Evolutionary conservation across 1,284 basidiomycete species (phyloP).

Genomic region (Moesziomyces antarcticus): DNA sequence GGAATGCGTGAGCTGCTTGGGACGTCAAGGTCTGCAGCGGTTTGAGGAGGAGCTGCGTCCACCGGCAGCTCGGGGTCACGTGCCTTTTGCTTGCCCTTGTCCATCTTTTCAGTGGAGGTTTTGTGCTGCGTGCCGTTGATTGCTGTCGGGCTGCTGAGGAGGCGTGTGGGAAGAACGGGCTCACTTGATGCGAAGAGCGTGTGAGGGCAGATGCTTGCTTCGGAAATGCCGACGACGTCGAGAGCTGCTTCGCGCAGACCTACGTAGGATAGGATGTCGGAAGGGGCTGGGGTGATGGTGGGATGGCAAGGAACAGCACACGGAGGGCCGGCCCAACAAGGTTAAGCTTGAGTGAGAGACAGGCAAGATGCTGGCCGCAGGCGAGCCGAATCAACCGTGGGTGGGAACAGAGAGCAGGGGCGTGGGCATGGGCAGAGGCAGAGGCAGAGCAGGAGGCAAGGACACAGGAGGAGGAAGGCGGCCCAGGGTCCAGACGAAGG

Average conservation of each 20-base stretch:
- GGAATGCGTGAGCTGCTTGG: constrained; percentile 8
- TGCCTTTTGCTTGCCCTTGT: constrained; percentile 31
- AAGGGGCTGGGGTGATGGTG: neutral
- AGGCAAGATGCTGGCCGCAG: neutral
- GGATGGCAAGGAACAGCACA: neutral
- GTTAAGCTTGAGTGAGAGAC: neutral
- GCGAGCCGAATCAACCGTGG: neutral
- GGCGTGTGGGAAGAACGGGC: too few species aligned
- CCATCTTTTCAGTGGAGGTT: neutral
- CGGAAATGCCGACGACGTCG: neutral
- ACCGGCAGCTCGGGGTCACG: constrained; percentile 5
- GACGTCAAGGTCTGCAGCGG: neutral
- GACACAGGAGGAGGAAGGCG: neutral
- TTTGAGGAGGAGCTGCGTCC: neutral
- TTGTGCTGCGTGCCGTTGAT: constrained; percentile 2
- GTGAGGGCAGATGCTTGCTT: neutral
- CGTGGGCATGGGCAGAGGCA: neutral
- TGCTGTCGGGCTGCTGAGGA: too few species aligned
- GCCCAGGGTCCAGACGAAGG: neutral
- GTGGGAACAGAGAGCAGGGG: too few species aligned
- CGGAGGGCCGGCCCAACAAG: neutral
- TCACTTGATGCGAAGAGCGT: neutral
- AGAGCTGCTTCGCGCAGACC: too few species aligned
- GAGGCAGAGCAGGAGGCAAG: neutral
- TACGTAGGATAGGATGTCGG: neutral